A percentile compares a stretch with the other conserved stretches of the same genome.
These are phyloP conservation scores for Arachnomyces sp. DNA, from an alignment of 2,329 filamentous ascomycete genomes.

Conservation along the genomic window DNA sequence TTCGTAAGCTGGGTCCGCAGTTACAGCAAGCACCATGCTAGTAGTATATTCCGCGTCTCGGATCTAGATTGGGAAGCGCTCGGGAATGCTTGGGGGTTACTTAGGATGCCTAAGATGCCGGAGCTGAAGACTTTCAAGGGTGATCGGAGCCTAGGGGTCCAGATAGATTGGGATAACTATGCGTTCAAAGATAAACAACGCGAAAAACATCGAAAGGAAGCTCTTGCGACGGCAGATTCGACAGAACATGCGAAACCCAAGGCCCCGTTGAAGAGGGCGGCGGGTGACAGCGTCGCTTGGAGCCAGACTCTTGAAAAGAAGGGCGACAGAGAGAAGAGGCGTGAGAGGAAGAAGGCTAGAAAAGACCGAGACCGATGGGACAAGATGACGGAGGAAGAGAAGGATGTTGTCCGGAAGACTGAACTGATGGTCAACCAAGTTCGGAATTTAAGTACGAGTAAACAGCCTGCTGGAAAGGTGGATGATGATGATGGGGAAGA, in stretches of 20 bases:
- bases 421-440: slow-evolving; percentile 57
- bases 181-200: slow-evolving; percentile 63
- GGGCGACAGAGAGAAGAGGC: slow-evolving; percentile 51
- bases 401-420: slow-evolving; percentile 53
- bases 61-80: slow-evolving; percentile 82
- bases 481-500: slow-evolving; percentile 36
- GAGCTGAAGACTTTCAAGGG: slow-evolving; percentile 69
- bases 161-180: slow-evolving; percentile 55
- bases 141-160: slow-evolving; percentile 53
- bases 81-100: slow-evolving; percentile 73
- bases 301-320: slow-evolving; percentile 61
- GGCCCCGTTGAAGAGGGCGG: slow-evolving; percentile 44
- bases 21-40: slow-evolving; percentile 84
- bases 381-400: slow-evolving; percentile 64
- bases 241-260: slow-evolving; percentile 25
- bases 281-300: slow-evolving; percentile 60
- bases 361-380: slow-evolving; percentile 55
- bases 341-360: slow-evolving; percentile 57
- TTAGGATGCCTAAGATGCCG: slow-evolving; percentile 87
- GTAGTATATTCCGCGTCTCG: slow-evolving; percentile 75
- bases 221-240: slow-evolving; percentile 40
- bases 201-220: slow-evolving; percentile 56
- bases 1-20: slow-evolving; percentile 92
- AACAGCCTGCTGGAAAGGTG: slow-evolving; percentile 10
- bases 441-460: slow-evolving; percentile 27